Conservation (phyloP, 2,329 filamentous ascomycete species). For the Stagonosporopsis rhizophila region DNA sequence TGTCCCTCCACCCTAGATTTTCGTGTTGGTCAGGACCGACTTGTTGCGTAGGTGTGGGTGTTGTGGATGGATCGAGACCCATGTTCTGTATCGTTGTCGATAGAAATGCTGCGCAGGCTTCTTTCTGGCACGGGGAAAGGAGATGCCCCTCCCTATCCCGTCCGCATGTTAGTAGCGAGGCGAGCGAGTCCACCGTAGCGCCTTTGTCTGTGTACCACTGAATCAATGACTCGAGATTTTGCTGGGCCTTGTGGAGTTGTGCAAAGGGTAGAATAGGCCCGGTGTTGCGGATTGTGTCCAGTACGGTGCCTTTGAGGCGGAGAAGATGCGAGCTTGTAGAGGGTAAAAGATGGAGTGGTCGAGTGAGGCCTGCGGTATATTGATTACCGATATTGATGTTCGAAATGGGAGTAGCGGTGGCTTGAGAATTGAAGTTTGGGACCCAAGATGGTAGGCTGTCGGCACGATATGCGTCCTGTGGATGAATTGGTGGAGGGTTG, state of each 20-base stretch:
- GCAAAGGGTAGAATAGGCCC: neutral
- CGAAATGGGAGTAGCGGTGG: slow-evolving; percentile 8
- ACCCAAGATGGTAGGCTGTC: slow-evolving; percentile 25
- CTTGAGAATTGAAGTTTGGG: slow-evolving; percentile 22
- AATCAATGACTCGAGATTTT: neutral
- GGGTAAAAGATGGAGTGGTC: neutral
- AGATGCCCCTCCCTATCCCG: slow-evolving; percentile 1
- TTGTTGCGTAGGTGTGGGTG: neutral
- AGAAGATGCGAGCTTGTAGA: neutral
- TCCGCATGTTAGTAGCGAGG: slow-evolving; percentile 17
- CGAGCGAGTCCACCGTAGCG: neutral
- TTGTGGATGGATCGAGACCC: neutral
- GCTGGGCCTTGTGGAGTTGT: neutral
- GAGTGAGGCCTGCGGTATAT: slow-evolving; percentile 6
- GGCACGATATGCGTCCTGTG: neutral
- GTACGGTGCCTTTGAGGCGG: slow-evolving; percentile 5
- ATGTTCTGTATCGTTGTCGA: neutral
- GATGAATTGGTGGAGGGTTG: neutral
- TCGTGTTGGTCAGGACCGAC: neutral
- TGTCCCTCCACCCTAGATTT: neutral
- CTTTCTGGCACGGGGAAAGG: neutral
- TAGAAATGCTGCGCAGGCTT: neutral
- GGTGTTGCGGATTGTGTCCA: slow-evolving; percentile 10
- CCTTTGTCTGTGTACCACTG: slow-evolving; percentile 9
- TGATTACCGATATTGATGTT: slow-evolving; percentile 4